phyloP scores from a whole-genome alignment of 805 yeast species.

The Candida ulmi region DNA sequence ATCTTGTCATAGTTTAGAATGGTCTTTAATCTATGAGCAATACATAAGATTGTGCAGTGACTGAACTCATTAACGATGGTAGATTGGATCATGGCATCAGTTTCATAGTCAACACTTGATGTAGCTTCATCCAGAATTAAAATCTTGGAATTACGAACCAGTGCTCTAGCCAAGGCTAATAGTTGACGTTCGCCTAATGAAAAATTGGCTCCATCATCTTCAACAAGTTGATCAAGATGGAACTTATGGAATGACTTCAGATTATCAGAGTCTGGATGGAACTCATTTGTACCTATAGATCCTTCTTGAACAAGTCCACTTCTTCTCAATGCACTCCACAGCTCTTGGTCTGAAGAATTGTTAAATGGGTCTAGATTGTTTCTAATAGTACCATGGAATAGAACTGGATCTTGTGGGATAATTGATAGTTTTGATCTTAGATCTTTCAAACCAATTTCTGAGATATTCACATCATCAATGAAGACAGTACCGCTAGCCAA shows the following conservation, averaged over 20 bases:
- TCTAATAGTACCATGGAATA: slow-evolving; percentile 75
- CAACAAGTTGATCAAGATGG: slow-evolving; percentile 52
- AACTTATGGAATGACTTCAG: slow-evolving; percentile 41
- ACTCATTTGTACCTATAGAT: slow-evolving; percentile 14
- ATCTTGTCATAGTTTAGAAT: slow-evolving; percentile 49
- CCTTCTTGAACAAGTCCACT: slow-evolving; percentile 43
- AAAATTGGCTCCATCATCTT: slow-evolving; percentile 58
- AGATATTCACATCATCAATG: slow-evolving; percentile 68
- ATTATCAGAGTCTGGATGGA: slow-evolving; percentile 8
- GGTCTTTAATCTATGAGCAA: slow-evolving; percentile 61
- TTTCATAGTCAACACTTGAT: slow-evolving; percentile 59
- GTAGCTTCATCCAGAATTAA: slow-evolving; percentile 65
- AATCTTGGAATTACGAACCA: slow-evolving; percentile 51
- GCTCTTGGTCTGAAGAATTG: slow-evolving; percentile 44
- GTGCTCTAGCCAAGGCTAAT: slow-evolving; percentile 56
- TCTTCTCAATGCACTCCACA: slow-evolving; percentile 68
- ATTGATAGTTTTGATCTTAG: slow-evolving; percentile 71
- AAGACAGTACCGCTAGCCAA: slow-evolving; percentile 43
- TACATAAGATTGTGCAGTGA: slow-evolving; percentile 54
- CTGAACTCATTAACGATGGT: slow-evolving; percentile 51
- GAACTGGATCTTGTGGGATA: slow-evolving; percentile 86
- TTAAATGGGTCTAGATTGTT: slow-evolving; percentile 76
- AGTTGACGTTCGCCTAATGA: slow-evolving; percentile 63
- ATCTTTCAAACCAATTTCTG: slow-evolving; percentile 58
- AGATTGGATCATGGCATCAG: slow-evolving; percentile 53